These are phyloP conservation scores for Diutina mesorugosa DNA, from an alignment of 1,139 yeast genomes.

Conservation along the genomic window DNA sequence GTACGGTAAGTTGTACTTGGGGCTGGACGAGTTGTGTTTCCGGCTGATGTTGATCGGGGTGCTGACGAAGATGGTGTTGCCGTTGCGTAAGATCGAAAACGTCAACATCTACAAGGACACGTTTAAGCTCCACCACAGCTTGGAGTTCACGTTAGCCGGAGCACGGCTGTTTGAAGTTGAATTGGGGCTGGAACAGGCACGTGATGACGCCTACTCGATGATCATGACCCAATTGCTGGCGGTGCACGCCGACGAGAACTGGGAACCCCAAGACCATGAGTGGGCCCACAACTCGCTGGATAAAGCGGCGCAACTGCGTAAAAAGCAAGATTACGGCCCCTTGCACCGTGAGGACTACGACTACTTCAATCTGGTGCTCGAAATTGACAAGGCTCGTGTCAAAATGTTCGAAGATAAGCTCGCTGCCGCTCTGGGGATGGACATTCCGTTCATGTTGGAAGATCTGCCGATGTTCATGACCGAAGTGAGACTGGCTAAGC, in stretches of 20 bases:
- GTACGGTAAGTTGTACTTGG: slow-evolving; percentile 72
- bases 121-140: slow-evolving; percentile 37
- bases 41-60: slow-evolving; percentile 72
- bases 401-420: slow-evolving; percentile 52
- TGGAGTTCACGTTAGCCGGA: slow-evolving; percentile 56
- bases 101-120: slow-evolving; percentile 37
- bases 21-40: slow-evolving; percentile 57
- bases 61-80: slow-evolving; percentile 73
- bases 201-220: slow-evolving; percentile 63
- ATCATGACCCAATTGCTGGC: slow-evolving; percentile 38
- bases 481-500: slow-evolving; percentile 36
- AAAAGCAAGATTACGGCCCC: neutral
- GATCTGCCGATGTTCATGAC: slow-evolving; percentile 48
- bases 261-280: neutral
- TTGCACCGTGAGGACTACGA: neutral
- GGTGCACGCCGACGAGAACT: neutral
- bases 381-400: slow-evolving; percentile 31
- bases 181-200: slow-evolving; percentile 47
- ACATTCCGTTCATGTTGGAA: slow-evolving; percentile 54
- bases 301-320: neutral
- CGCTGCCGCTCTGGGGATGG: slow-evolving; percentile 44
- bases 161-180: slow-evolving; percentile 69
- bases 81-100: slow-evolving; percentile 57
- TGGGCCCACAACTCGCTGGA: slow-evolving; percentile 1
- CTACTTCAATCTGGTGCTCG: neutral